These are phyloP conservation scores for Talaromyces marneffei DNA, from an alignment of 2,329 filamentous ascomycete species.

Conservation along the genomic window DNA sequence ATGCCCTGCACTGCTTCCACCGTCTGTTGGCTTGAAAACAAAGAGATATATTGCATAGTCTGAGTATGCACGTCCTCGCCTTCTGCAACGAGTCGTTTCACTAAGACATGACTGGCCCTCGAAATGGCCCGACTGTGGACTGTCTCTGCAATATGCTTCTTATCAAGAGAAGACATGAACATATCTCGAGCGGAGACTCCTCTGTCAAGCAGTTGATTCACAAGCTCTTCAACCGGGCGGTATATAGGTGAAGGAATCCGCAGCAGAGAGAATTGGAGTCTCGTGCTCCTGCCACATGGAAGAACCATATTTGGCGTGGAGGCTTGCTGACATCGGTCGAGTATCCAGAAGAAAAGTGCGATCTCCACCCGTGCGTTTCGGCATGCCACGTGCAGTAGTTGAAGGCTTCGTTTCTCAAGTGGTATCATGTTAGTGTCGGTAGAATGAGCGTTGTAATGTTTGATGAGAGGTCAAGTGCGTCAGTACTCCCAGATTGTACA, in stretches of 20 bases:
- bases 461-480: constrained; percentile 9
- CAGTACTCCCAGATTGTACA: constrained; percentile 8
- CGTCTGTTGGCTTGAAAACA: background rate
- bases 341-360: constrained; percentile 8
- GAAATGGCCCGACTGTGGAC: constrained; percentile 7
- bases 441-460: constrained; percentile 5
- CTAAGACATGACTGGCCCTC: constrained; percentile 7
- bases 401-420: background rate
- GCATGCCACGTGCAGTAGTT: constrained; percentile 5
- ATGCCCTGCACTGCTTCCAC: background rate
- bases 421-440: background rate
- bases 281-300: background rate
- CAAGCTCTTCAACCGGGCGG: constrained; percentile 4
- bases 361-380: constrained; percentile 6
- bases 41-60: background rate
- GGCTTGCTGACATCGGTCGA: background rate
- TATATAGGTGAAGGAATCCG: constrained; percentile 6
- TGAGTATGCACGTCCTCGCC: constrained; percentile 1
- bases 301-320: constrained; percentile 1
- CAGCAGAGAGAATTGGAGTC: constrained; percentile 7
- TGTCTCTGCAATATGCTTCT: background rate
- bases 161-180: background rate
- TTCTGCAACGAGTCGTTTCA: constrained; percentile 7
- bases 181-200: constrained; percentile 10
- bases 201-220: constrained; percentile 9